phyloP scores from a whole-genome alignment of 495 filamentous ascomycete species.

The Pseudoneurospora amorphoporcata region DNA sequence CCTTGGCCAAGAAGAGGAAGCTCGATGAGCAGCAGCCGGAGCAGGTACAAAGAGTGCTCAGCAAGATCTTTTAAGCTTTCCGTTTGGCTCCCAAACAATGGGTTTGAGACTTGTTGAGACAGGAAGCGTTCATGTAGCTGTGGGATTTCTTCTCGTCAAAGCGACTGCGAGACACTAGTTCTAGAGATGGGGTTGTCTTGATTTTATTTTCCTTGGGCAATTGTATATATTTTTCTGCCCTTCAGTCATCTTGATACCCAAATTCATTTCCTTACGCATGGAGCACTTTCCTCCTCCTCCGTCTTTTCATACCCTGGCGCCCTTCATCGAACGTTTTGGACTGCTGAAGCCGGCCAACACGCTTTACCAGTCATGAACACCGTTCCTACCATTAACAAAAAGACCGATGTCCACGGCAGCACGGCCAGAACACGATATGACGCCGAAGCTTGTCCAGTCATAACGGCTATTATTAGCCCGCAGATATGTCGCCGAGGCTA shows the following conservation, averaged over 20 bases:
- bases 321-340: background rate
- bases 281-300: background rate
- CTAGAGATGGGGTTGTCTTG: background rate
- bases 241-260: background rate
- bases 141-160: background rate
- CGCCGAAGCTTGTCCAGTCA: background rate
- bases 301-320: background rate
- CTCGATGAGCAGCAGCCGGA: slow-evolving; percentile 45
- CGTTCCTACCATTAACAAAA: no score
- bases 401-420: background rate
- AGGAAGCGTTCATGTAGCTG: background rate
- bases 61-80: slow-evolving; percentile 59
- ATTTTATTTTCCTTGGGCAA: background rate
- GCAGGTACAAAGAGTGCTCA: slow-evolving; percentile 65
- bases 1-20: slow-evolving; percentile 36
- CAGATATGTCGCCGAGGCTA: background rate
- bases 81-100: background rate
- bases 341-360: background rate
- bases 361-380: no score
- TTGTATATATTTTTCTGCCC: background rate
- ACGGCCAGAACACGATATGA: background rate
- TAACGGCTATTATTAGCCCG: background rate
- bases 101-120: background rate
- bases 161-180: background rate
- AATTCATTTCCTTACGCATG: background rate